Conservation (phyloP, 2,329 filamentous ascomycete genomes). For the Ophiostoma angusticollis region DNA sequence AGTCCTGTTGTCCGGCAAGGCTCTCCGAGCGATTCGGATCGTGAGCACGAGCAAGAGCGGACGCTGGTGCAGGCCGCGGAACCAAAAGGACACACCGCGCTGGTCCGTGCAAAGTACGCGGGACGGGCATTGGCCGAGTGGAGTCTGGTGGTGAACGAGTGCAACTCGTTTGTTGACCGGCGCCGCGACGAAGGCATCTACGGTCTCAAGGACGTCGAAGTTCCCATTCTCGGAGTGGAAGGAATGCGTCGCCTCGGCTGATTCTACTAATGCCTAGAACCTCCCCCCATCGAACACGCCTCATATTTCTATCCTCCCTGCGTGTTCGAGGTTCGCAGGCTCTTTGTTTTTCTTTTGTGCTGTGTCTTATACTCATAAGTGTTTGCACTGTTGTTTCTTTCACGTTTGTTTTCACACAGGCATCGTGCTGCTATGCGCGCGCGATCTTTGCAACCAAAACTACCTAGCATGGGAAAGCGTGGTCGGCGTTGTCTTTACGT, state of each 20-base stretch:
- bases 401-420: neutral
- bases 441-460: conserved; percentile 1
- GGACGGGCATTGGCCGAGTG: conserved; percentile 70
- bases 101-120: conserved; percentile 43
- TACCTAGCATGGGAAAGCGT: conserved; percentile 9
- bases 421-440: neutral
- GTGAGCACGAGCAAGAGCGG: conserved; percentile 14
- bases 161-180: conserved; percentile 69
- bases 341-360: neutral
- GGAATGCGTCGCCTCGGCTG: conserved; percentile 29
- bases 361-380: neutral
- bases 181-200: conserved; percentile 61
- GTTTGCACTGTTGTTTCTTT: neutral
- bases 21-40: conserved; percentile 7
- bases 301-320: too few relatives aligned
- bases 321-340: neutral
- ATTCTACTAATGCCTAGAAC: too few relatives aligned
- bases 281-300: too few relatives aligned
- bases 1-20: neutral
- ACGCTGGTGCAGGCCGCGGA: conserved; percentile 29
- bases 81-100: conserved; percentile 30
- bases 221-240: conserved; percentile 51
- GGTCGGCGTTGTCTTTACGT: conserved; percentile 6
- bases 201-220: conserved; percentile 54
- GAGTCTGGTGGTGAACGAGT: conserved; percentile 61